Base-by-base conservation (phyloP, 352 stramenopile genomes). In the Thalassiosira livingstoniorum region DNA sequence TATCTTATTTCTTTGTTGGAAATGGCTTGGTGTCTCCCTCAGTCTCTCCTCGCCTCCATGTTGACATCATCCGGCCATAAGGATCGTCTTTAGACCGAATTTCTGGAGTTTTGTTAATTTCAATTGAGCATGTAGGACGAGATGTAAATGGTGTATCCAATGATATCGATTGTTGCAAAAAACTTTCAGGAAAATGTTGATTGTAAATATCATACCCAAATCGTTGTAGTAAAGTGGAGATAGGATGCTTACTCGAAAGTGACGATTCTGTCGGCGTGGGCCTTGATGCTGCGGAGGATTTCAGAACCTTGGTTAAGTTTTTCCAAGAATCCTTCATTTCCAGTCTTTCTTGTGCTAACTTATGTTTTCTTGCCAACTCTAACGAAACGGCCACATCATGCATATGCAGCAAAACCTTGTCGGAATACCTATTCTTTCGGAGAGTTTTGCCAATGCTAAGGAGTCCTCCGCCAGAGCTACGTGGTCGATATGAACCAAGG, bases 191-290 rank as follows among this genome's bases (percentile, higher is more conserved):
- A 74, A 93, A 93, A 11, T 72, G 29, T 70, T 93, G 84, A 42
- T 65, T 54, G n/a, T 78, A 83, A 21, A 92, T 75, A 64, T 92
- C 79, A 54, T 93, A 93, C 2, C 89, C 87, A 82, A 93, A 87
- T 42, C 45, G 32, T 69, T 87, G 64, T 31, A 93, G 61, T 42
- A 89, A 72, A 42, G 74, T 82, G 32, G 34, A 63, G 39, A 72
- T 53, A 45, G 75, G 21, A 0, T 51, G 45, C 21, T 73, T 47
- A 45, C n/a, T 51, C 10, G 54, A 21, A n/a, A n/a, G n/a, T n/a
- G n/a, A n/a, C n/a, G n/a, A n/a, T n/a, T n/a, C n/a, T n/a, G n/a
- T n/a, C 13, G 21, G 4, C 3, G 10, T 45, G 10, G 34, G 23
- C 25, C 4, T 27, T 27, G 11, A 7, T 10, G 7, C 7, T 58